Percentiles rank a stretch among this genome's conserved stretches.
phyloP scores from a whole-genome alignment of 2,329 filamentous ascomycete genomes.

The Zymoseptoria ardabiliae region DNA sequence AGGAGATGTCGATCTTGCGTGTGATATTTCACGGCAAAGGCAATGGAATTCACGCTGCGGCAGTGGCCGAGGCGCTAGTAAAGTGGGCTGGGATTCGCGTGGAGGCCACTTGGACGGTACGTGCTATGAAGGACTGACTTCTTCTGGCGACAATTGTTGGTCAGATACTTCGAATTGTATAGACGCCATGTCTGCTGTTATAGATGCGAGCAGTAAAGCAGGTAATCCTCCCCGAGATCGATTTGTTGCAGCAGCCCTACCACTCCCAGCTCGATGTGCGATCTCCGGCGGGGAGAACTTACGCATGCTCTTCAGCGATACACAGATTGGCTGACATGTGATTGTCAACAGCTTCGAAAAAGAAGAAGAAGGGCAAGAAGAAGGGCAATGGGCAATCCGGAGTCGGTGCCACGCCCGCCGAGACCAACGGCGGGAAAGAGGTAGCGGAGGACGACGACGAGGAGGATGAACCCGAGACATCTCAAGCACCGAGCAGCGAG shows the following conservation, averaged over 20 bases:
- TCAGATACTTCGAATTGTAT: not conserved
- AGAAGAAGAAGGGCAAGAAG: conserved; percentile 49
- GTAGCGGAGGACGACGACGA: conserved; percentile 36
- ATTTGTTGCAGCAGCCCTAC: no score
- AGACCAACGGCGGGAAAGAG: conserved; percentile 29
- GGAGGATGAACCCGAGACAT: conserved; percentile 20
- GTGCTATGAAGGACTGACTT: not conserved
- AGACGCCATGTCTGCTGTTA: not conserved
- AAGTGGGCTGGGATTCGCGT: not conserved
- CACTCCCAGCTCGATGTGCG: not conserved
- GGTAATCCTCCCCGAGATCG: not conserved
- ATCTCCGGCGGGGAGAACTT: not conserved
- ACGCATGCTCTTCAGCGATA: no score
- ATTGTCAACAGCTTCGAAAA: conserved; percentile 28
- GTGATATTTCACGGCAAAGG: not conserved
- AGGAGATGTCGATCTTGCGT: not conserved
- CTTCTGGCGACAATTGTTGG: no score
- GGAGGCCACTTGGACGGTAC: not conserved
- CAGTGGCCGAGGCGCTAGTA: not conserved
- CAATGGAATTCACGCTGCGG: not conserved
- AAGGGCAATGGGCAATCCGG: conserved; percentile 40
- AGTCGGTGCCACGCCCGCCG: conserved; percentile 30
- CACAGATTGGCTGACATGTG: not conserved
- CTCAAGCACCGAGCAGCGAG: not conserved
- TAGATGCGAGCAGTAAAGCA: not conserved